Base-by-base conservation (phyloP, 306 rosid genomes). In the Corylus heterophylla region DNA sequence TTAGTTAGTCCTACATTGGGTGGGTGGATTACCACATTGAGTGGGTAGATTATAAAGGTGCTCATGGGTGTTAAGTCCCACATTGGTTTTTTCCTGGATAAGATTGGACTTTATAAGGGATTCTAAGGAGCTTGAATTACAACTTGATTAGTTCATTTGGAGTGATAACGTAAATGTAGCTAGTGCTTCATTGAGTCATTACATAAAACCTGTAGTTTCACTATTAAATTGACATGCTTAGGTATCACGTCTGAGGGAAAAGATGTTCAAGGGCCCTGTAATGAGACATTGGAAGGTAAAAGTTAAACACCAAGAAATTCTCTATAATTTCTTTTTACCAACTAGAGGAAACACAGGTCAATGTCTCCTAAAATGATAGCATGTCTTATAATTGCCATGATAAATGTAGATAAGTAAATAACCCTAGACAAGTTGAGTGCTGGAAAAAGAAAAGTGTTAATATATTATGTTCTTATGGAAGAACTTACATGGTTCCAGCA, bases 401-500 rank as follows among this genome's bases (percentile, higher is more conserved):
- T 12, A 67, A 67, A 10, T 39, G 5, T 39, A 8, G 27, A 37
- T 18, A 9, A 67, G 25, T 67, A 39, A 3, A n/a, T 67, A 67
- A 67, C 13, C 8, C 42, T 42, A 37, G 44, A 17, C 27, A 17
- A 17, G 70, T 64, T 64, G 8, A 1, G 4, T 35, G 72, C 72
- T 39, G 12, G 13, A 27, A 61, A 25, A 27, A 61, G 68, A 61
- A 29, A 10, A 61, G 27, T 12, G 42, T 12, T 29, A 12, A 25
- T 5, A 13, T 29, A 62, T 13, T 27, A 50, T 64, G 42, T 39
- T 20, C 45, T 45, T 37, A n/a, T 48, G 51, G 37, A 58, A 71
- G 54, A 76, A 86, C 97, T 89, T 89, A 94, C 98, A 94, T 87
- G n/a, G 98, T 94, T 82, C 98, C 98, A 18, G 98, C 98, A 58